Conservation (phyloP, 768 basidiomycete genomes). For the Epithele typhae region DNA sequence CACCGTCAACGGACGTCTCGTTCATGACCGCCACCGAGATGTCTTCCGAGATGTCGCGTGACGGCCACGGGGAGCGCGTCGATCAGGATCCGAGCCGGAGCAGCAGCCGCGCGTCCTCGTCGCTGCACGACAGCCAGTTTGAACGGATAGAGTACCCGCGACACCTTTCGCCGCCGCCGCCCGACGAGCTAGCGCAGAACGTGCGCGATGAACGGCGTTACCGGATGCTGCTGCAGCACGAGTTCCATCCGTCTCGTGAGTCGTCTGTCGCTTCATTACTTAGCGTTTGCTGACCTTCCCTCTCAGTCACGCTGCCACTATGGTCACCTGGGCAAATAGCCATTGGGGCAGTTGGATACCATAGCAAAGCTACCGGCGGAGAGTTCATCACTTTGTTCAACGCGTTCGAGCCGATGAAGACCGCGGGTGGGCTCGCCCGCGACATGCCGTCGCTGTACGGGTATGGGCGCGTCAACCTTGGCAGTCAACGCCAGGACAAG, state of each 20-base stretch:
- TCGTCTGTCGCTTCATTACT: background rate
- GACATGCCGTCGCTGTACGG: conserved; percentile 57
- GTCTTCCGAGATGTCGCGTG: conserved; percentile 8
- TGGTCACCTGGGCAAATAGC: conserved; percentile 64
- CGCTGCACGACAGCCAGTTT: conserved; percentile 6
- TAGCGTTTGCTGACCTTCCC: background rate
- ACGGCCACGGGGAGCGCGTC: background rate
- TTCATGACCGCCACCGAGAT: conserved; percentile 15
- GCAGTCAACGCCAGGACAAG: conserved; percentile 50
- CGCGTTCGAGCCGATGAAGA: conserved; percentile 49
- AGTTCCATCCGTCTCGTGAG: conserved; percentile 66
- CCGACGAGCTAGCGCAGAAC: conserved; percentile 20
- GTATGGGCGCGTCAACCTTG: conserved; percentile 53
- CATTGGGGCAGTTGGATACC: conserved; percentile 74
- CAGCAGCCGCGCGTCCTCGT: conserved; percentile 12
- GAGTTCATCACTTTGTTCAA: conserved; percentile 72
- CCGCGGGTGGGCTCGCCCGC: conserved; percentile 38
- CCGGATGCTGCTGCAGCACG: conserved; percentile 59
- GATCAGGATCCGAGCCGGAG: conserved; percentile 6
- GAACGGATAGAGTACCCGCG: conserved; percentile 8
- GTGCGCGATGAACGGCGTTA: conserved; percentile 62
- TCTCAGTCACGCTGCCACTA: conserved; percentile 42
- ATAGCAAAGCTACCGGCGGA: conserved; percentile 58
- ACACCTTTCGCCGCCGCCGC: conserved; percentile 17
- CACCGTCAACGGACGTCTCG: conserved; percentile 16